Evolutionary conservation across 2,329 filamentous ascomycete species (phyloP), one percentile per base, ranked within the genome.

Genomic region (Penicillium freii): DNA sequence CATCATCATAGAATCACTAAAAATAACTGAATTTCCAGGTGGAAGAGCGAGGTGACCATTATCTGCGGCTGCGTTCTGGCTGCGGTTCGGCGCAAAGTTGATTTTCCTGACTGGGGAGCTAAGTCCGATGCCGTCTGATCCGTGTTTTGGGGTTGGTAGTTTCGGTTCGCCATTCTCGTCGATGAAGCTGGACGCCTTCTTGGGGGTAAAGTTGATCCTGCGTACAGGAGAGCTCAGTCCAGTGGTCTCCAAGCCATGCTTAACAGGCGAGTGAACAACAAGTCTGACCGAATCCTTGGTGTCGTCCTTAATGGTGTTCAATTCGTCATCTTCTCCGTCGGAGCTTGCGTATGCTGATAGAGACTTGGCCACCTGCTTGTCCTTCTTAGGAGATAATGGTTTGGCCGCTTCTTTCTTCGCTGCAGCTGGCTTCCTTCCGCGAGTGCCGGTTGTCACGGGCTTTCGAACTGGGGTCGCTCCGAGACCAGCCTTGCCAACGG

Each of bases 381-480:
- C 71, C 62, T 80, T 81, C 69, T 80, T 81, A 1, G 79, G 79
- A 13, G 78, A 80, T 29, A 81, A 65, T 19, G 77, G 77, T 56
- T 78, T 69, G 10, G 65, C 45, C 10, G 61, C 58, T 27, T 59
- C 61, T 36, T 71, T 71, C 57, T 70, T 71, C n/a, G 66, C 57
- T 54, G 71, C 65, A 4, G 74, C 68, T 25, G 71, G 69, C 61
- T 67, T 72, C 13, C 70, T 68, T n/a, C 68, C 72, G 33, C 67
- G 67, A 5, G 60, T 63, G 25, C 66, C 50, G 2, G 67, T 66
- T 10, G 69, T 62, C 9, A 70, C 63, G 54, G 73, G 62, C 56
- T 77, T 79, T n/a, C 78, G 77, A 50, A 80, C 72, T 1, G 79
- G 78, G 51, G 78, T 79, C 0, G 75, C 77, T 46, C 68, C 74